Conservation (phyloP, 1,284 basidiomycete genomes). For the Leccinum fuscescens region DNA sequence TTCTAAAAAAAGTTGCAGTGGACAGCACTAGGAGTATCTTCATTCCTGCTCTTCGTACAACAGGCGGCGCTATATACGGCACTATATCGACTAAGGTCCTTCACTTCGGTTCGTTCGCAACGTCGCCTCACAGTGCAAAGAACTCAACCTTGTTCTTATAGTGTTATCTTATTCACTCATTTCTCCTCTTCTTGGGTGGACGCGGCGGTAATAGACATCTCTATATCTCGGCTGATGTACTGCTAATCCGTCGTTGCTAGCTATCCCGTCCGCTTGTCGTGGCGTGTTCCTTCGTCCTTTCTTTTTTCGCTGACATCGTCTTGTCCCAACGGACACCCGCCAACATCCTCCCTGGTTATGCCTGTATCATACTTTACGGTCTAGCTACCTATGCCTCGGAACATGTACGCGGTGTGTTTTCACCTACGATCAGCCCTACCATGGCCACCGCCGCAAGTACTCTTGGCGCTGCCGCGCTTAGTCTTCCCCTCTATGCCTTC, state of each 20-base stretch:
- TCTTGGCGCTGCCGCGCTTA: constrained; percentile 61
- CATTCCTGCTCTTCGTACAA: constrained; percentile 65
- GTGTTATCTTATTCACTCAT: constrained; percentile 64
- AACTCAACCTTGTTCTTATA: constrained; percentile 27
- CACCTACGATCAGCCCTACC: constrained; percentile 53
- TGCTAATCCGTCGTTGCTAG: constrained; percentile 29
- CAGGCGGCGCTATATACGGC: constrained; percentile 61
- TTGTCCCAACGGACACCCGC: constrained; percentile 46
- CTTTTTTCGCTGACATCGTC: constrained; percentile 53
- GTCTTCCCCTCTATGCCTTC: constrained; percentile 62
- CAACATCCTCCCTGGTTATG: constrained; percentile 58
- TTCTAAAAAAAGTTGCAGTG: constrained; percentile 46
- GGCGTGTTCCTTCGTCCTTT: constrained; percentile 43
- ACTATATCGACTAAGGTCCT: constrained; percentile 54
- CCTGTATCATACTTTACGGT: constrained; percentile 57
- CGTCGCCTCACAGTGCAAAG: neutral
- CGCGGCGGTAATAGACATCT: constrained; percentile 42
- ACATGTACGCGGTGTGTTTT: constrained; percentile 56
- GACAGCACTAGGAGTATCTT: constrained; percentile 64
- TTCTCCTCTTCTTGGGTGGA: constrained; percentile 65
- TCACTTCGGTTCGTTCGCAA: constrained; percentile 52
- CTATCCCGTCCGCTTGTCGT: constrained; percentile 47
- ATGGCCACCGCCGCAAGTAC: constrained; percentile 53
- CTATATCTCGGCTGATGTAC: constrained; percentile 41
- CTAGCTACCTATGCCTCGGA: constrained; percentile 58